Evolutionary conservation across 805 yeast species (phyloP).

Genomic region (Saturnispora dispora): DNA sequence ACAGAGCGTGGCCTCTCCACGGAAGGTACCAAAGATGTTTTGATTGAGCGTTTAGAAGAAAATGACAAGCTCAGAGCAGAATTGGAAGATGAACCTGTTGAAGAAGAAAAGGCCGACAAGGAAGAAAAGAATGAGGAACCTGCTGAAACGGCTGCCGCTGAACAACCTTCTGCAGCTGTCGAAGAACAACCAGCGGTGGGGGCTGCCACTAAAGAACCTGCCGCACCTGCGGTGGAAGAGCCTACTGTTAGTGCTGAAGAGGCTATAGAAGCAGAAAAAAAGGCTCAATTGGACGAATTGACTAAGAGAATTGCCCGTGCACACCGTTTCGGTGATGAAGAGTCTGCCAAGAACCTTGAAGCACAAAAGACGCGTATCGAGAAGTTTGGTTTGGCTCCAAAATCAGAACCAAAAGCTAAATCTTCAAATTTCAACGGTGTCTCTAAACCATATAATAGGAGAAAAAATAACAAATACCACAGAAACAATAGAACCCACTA

Average conservation of each 20-base stretch:
- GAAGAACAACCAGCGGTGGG: constrained; percentile 13
- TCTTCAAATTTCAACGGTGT: neutral
- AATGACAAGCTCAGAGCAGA: constrained; percentile 35
- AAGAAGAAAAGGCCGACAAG: constrained; percentile 13
- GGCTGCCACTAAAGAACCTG: neutral
- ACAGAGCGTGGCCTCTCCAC: constrained; percentile 57
- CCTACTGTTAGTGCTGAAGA: constrained; percentile 25
- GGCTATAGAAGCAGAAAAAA: constrained; percentile 63
- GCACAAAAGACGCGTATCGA: constrained; percentile 62
- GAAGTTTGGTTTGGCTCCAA: constrained; percentile 70
- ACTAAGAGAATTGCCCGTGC: constrained; percentile 62
- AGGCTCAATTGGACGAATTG: constrained; percentile 57
- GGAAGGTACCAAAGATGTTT: constrained; percentile 75
- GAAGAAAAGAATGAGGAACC: constrained; percentile 3
- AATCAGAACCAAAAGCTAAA: neutral
- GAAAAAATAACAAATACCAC: neutral
- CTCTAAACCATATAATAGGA: neutral
- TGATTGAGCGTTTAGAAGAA: constrained; percentile 55
- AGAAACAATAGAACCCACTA: constrained; percentile 1
- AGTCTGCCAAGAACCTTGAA: constrained; percentile 40
- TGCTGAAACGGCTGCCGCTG: neutral
- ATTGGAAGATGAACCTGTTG: constrained; percentile 17
- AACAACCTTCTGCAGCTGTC: neutral
- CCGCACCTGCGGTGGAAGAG: constrained; percentile 12
- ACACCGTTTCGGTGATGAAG: constrained; percentile 66